Percentiles rank a stretch among this genome's conserved stretches.
These are phyloP conservation scores for Vairimorpha necatrix DNA, from an alignment of 371 early-diverging fungal genomes.

Conservation along the genomic window DNA sequence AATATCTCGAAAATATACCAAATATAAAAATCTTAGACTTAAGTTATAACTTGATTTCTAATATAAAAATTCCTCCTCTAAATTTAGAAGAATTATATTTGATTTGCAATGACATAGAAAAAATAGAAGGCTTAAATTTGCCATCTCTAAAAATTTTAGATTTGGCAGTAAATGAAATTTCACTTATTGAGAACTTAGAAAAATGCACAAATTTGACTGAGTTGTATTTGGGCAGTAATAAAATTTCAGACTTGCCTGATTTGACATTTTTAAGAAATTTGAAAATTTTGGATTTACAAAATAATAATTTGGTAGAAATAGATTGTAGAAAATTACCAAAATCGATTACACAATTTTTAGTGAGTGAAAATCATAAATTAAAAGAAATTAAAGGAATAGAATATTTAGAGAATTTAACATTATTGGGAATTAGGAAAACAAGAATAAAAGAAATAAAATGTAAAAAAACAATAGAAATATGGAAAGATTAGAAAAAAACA, in stretches of 20 bases:
- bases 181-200: conserved; percentile 40
- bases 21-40: conserved; percentile 51
- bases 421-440: conserved; percentile 44
- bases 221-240: conserved; percentile 53
- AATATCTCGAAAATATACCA: conserved; percentile 31
- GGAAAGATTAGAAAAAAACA: no score
- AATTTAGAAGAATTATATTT: conserved; percentile 54
- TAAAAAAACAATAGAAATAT: neutral
- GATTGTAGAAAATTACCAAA: conserved; percentile 53
- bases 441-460: neutral
- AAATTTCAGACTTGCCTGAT: conserved; percentile 40
- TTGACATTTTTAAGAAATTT: conserved; percentile 28
- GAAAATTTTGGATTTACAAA: conserved; percentile 53
- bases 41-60: conserved; percentile 51
- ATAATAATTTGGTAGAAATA: conserved; percentile 43
- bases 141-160: conserved; percentile 49
- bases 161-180: conserved; percentile 54
- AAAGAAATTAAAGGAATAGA: conserved; percentile 38
- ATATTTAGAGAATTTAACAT: conserved; percentile 19
- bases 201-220: conserved; percentile 28
- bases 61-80: conserved; percentile 1
- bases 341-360: conserved; percentile 32
- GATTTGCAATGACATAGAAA: conserved; percentile 53
- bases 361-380: conserved; percentile 51
- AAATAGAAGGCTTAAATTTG: conserved; percentile 22